Evolutionary conservation across 2,329 filamentous ascomycete genomes (phyloP).

Genomic region (Claviceps africana): DNA sequence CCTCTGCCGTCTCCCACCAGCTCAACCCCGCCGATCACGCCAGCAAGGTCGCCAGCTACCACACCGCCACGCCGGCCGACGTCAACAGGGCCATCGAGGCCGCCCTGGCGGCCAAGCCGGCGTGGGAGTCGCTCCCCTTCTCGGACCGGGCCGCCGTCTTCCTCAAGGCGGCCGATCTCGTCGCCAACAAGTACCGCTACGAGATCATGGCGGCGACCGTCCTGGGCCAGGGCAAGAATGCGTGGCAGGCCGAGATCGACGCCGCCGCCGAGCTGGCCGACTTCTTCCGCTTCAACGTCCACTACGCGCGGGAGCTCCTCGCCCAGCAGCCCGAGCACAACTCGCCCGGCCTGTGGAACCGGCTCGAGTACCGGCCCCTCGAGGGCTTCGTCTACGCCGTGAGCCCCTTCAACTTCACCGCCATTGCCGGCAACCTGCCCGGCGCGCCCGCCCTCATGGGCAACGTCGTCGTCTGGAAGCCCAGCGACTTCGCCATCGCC

Average conservation of each 20-base stretch:
- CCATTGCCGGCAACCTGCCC: slow-evolving; percentile 78
- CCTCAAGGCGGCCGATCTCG: slow-evolving; percentile 86
- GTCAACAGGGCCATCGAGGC: slow-evolving; percentile 69
- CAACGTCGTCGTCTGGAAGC: slow-evolving; percentile 95
- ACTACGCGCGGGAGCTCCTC: slow-evolving; percentile 86
- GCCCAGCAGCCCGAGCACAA: slow-evolving; percentile 76
- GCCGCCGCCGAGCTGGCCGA: slow-evolving; percentile 83
- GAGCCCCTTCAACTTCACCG: slow-evolving; percentile 94
- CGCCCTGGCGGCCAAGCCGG: slow-evolving; percentile 70
- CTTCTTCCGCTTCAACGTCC: slow-evolving; percentile 87
- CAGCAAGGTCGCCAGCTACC: slow-evolving; percentile 66
- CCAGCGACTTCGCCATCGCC: slow-evolving; percentile 77
- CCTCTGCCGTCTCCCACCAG: slow-evolving; percentile 53
- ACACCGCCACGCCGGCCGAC: slow-evolving; percentile 63
- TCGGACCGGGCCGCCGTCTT: slow-evolving; percentile 85
- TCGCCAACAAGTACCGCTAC: slow-evolving; percentile 86
- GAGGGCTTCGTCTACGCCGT: slow-evolving; percentile 95
- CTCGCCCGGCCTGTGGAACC: slow-evolving; percentile 76
- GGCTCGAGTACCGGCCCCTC: slow-evolving; percentile 75
- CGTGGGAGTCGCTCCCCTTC: slow-evolving; percentile 80
- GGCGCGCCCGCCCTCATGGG: slow-evolving; percentile 76
- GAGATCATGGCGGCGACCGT: slow-evolving; percentile 94
- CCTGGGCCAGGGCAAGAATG: slow-evolving; percentile 94
- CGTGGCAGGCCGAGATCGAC: slow-evolving; percentile 98
- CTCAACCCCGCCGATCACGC: slow-evolving; percentile 72